phyloP scores from a whole-genome alignment of 1,284 basidiomycete species.

The Wallemia mellicola region DNA sequence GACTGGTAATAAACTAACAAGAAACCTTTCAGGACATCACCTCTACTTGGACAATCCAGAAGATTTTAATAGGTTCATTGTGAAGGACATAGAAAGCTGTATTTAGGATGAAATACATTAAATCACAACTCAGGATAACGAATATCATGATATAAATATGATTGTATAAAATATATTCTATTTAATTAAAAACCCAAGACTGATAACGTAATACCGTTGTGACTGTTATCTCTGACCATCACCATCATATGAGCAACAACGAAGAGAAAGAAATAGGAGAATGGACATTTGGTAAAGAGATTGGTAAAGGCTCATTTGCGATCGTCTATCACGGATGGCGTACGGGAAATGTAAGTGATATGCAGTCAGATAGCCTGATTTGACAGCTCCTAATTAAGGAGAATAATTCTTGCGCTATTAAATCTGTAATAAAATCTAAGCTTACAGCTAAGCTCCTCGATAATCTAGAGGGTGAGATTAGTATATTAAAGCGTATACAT shows the following conservation, averaged over 20 bases:
- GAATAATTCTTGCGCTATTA: conserved; percentile 57
- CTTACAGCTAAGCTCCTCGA: conserved; percentile 78
- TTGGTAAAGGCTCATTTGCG: conserved; percentile 59
- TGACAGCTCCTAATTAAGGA: no score
- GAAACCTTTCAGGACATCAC: background rate
- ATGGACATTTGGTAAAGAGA: conserved; percentile 23
- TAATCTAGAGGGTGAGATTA: conserved; percentile 88
- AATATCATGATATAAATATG: background rate
- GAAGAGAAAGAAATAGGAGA: conserved; percentile 15
- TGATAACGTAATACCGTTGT: background rate
- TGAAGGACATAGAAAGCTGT: background rate
- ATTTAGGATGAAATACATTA: no score
- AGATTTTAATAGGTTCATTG: background rate
- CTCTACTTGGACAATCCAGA: background rate
- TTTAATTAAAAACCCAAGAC: background rate
- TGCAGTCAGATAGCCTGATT: no score
- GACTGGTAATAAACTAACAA: background rate
- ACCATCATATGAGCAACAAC: background rate
- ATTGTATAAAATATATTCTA: background rate
- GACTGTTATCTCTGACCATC: background rate
- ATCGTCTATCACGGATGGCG: conserved; percentile 56
- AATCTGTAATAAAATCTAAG: conserved; percentile 68
- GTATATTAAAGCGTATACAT: conserved; percentile 74
- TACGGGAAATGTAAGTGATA: conserved; percentile 2
- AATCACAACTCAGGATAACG: no score